Evolutionary conservation across 2,329 filamentous ascomycete species (phyloP), one percentile per base, ranked within the genome.

Genomic region (Neopestalotiopsis clavispora): DNA sequence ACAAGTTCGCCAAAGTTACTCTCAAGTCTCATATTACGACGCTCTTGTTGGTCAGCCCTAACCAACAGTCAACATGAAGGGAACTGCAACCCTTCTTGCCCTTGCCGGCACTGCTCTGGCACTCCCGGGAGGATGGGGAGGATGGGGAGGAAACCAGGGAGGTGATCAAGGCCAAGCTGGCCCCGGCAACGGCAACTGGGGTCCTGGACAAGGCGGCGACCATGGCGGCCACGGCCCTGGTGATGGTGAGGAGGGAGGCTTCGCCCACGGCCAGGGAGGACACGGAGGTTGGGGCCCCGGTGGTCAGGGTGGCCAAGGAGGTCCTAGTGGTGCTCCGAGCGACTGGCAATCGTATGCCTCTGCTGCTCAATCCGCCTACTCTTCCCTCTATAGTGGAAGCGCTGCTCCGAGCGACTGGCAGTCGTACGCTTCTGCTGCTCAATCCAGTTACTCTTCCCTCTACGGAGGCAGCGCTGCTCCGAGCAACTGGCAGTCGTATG

Each of bases 1-100:
- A 74, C 75, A 75, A 76, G 66, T 75, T 78, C 76, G 76, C 71
- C 78, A 76, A 77, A 73, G 74, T 77, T 76, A 72, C 76, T 75
- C 75, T 72, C 72, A 70, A 52, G 62, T 62, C 57, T 71, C 61
- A 61, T 57, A n/a, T 45, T 66, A 63, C 65, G 30, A 23, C 59
- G 49, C 58, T 67, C 65, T 68, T 52, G 69, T 66, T 20, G 32
- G 61, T 17, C 42, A 32, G 60, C 61, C 58, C 42, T 64, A 61
- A 34, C 60, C 45, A 67, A 56, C 62, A 32, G 52, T 63, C 71
- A 77, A 71, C 57, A 79, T 78, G 77, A 78, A 76, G 74, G 67
- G 69, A 61, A 70, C 65, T 70, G 56, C 74, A 49, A 63, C 72
- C 67, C 65, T 77, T 58, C 71, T 78, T 34, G 75, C 72, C 42